Conservation (phyloP, 176 grass and related monocot genomes). For the Musa schizocarpa region DNA sequence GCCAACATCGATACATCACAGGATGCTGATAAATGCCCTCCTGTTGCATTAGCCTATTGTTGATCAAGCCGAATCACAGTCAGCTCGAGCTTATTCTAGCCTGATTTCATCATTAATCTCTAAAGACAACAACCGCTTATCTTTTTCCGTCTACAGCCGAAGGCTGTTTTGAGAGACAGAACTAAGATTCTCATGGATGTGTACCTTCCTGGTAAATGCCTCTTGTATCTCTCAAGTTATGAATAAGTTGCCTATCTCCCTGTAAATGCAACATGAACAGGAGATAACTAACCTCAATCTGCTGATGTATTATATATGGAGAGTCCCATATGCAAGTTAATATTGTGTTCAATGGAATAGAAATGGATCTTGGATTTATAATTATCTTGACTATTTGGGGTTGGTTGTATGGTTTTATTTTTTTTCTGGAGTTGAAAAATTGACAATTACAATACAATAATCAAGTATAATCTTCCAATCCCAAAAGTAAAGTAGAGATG, state of each 20-base stretch:
- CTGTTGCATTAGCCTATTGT: conserved; percentile 45
- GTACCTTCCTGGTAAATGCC: background rate
- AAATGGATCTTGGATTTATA: too few species aligned
- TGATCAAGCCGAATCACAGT: background rate
- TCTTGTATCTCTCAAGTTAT: background rate
- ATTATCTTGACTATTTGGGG: too few species aligned
- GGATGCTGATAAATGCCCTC: conserved; percentile 67
- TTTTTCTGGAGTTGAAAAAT: too few species aligned
- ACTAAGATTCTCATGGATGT: background rate
- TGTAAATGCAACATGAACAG: background rate
- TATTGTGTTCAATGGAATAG: too few species aligned
- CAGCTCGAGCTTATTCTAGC: background rate
- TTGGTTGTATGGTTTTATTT: too few species aligned
- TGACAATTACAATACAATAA: too few species aligned
- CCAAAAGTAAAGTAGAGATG: too few species aligned
- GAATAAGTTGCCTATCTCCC: too few species aligned
- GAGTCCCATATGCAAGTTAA: background rate
- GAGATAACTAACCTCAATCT: background rate
- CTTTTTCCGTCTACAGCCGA: background rate
- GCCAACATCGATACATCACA: conserved; percentile 78
- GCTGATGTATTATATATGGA: background rate
- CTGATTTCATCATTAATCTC: background rate
- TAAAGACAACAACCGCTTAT: background rate
- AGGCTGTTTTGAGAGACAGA: background rate
- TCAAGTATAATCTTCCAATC: too few species aligned